Base-by-base conservation (phyloP, 2,329 filamentous ascomycete species). In the Ceratocystis destructans region DNA sequence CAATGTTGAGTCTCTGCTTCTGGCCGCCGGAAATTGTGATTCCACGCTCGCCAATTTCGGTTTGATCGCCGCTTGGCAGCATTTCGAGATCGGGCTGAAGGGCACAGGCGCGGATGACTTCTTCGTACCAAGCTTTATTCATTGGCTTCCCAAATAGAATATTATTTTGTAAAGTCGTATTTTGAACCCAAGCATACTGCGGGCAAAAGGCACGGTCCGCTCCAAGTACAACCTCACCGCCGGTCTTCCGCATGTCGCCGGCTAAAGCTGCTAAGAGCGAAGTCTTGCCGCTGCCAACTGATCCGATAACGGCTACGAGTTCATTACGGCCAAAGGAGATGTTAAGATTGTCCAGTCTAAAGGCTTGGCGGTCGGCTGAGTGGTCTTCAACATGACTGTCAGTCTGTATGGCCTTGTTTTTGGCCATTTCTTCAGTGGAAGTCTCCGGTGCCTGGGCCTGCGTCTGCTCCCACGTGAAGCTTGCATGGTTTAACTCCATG, bases 101-200 rank as follows among this genome's bases (percentile, higher is more conserved):
- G 1, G 93, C 91, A 74, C 93, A 97, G 77, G 90, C 90, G 73
- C 88, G 83, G 41, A 96, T 80, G n/a, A 96, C 91, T 64, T 88
- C 77, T 57, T 87, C 82, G 72, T 96, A 96, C 92, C 93, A 96
- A 2, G 78, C 77, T 67, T 81, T 81, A 64, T 96, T 81, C 76
- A 87, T 83, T 0, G 85, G 82, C 70, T 90, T 93, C 10, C 93
- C 93, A 72, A 97, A 97, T 0, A 90, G 76, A 68, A 99, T 96
- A 72, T 99, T 99, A 44, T 96, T 85, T 69, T 85, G 86, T 2
- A 97, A 83, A 0, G 87, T 89, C 0, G 90, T 82, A 72, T 97
- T 97, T 73, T 97, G 93, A 62, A 99, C 96, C 94, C 94, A 99
- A 0, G 94, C 90, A 72, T 96, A 96, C 73, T 99, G 93, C 0